phyloP scores from a whole-genome alignment of 345 rosid species.

The Hibiscus mutabilis region DNA sequence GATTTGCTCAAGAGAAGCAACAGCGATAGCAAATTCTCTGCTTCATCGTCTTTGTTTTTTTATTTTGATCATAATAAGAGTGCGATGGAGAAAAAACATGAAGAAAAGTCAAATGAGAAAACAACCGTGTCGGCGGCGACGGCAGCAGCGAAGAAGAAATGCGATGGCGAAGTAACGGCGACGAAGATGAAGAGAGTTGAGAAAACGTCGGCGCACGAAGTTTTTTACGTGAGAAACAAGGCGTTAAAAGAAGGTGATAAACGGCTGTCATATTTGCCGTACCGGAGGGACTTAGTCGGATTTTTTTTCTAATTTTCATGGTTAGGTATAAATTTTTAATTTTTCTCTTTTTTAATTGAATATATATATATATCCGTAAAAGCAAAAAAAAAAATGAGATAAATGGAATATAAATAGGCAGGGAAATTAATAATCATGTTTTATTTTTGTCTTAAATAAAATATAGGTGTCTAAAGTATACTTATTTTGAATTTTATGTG shows the following conservation, averaged over 20 bases:
- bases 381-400: not conserved
- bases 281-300: conserved; percentile 58
- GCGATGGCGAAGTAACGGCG: not conserved
- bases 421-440: not conserved
- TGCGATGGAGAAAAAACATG: not conserved
- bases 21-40: conserved; percentile 72
- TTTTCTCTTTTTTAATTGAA: too few relatives aligned
- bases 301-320: conserved; percentile 32
- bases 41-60: conserved; percentile 16
- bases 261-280: conserved; percentile 68
- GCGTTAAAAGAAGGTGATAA: conserved; percentile 51
- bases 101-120: conserved; percentile 3
- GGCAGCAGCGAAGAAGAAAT: not conserved
- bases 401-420: not conserved
- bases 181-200: conserved; percentile 18
- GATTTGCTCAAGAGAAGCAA: conserved; percentile 59
- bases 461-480: too few relatives aligned
- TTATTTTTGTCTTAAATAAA: too few relatives aligned
- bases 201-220: conserved; percentile 52
- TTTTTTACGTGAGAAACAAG: conserved; percentile 59
- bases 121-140: not conserved
- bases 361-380: not conserved
- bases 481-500: too few relatives aligned
- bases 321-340: not conserved
- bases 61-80: conserved; percentile 1